Percentiles rank a stretch among this genome's conserved stretches.
phyloP scores from a whole-genome alignment of 2,329 filamentous ascomycete species.

The Curvularia sp. region DNA sequence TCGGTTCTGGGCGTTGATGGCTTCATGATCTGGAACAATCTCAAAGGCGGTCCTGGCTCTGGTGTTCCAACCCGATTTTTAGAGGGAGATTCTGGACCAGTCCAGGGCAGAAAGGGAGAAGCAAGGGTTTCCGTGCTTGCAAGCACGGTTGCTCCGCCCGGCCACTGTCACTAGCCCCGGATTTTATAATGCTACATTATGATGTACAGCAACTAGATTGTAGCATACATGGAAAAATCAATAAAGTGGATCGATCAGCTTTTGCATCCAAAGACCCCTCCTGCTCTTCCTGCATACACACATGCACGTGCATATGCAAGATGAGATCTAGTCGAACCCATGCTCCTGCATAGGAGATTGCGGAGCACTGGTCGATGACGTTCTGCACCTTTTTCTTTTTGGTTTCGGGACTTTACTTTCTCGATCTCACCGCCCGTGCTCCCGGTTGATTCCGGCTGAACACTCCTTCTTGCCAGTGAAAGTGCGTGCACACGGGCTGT shows the following conservation, averaged over 20 bases:
- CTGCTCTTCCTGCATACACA: neutral
- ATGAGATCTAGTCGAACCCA: conserved; percentile 3
- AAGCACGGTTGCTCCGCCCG: neutral
- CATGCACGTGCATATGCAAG: conserved; percentile 1
- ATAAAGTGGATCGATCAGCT: neutral
- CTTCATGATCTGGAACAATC: conserved; percentile 9
- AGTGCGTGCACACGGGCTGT: neutral
- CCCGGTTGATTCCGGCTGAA: conserved; percentile 17
- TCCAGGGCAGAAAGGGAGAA: neutral
- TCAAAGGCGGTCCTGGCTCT: conserved; percentile 1
- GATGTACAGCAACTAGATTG: conserved; percentile 1
- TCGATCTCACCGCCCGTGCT: neutral
- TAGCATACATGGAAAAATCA: neutral
- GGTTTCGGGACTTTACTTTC: conserved; percentile 3
- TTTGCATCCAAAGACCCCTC: neutral
- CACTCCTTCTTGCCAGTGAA: conserved; percentile 2
- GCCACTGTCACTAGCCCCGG: neutral
- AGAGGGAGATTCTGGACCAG: neutral
- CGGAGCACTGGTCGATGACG: conserved; percentile 14
- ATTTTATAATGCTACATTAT: neutral
- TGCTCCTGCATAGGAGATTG: conserved; percentile 14
- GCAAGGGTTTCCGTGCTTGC: neutral
- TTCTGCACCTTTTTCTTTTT: conserved; percentile 13
- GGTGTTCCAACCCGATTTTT: conserved; percentile 2
- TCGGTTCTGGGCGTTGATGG: neutral